Evolutionary conservation across 1,284 basidiomycete species (phyloP), one percentile per base, ranked within the genome.

Genomic region (Ustilago lituana): DNA sequence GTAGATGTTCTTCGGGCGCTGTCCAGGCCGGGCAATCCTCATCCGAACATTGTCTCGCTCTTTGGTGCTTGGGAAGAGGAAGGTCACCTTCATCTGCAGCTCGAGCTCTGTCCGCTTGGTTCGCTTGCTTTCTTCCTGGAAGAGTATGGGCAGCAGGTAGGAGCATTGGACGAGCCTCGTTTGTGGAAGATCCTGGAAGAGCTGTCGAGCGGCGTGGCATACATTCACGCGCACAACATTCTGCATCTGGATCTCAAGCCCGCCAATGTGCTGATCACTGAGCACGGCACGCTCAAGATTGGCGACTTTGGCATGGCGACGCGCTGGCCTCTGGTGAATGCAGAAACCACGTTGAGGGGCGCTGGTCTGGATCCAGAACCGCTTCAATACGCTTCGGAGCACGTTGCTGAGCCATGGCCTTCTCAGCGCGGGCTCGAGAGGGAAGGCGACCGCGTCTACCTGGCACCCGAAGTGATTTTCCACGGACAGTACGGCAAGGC

Each of bases 181-280:
- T 90, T 98, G 43, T 99, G 96, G 96, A 98, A 98, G 86, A 91
- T 98, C 73, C 86, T 95, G 55, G 89, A 90, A 37, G 96, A 98
- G 83, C 86, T 98, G 56, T 89, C 89, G 77, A 74, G 78, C 5
- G 84, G 95, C 67, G 86, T 98, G 65, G 86, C 87, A 60, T 94
- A 94, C 84, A 92, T 98, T 65, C 96, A 99, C 83, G 86, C 88
- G 57, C 87, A 89, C 52, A 90, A 90, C 49, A 89, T 98, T 46
- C 91, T 98, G 51, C 96, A 99, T 84, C 88, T 99, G 54, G 96
- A 99, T 84, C 86, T 99, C 74, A 99, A 98, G 85, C 96, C 96
- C 12, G 94, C 92, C 55, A 99, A 99, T 81, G 90, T 99, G 54
- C 93, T 99, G 80, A 87, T 98, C 73, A 94, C 93, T 3, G 86